These are phyloP conservation scores for Quercus variabilis DNA, from an alignment of 306 rosid genomes.

Conservation along the genomic window DNA sequence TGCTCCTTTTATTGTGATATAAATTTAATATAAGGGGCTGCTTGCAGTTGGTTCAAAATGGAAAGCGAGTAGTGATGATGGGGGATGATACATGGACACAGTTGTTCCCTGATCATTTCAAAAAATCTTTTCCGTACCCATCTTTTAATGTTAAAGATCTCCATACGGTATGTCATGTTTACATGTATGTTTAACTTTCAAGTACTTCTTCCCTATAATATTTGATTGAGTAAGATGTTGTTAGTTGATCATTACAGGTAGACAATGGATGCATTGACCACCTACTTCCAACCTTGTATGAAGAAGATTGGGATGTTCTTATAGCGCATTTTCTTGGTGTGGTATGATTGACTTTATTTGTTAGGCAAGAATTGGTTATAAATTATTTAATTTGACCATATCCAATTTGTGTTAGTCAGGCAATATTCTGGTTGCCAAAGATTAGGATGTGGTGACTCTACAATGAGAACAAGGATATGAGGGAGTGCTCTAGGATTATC, in stretches of 20 bases:
- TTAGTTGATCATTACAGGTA: constrained; percentile 46
- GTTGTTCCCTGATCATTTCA: constrained; percentile 86
- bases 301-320: constrained; percentile 97
- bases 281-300: constrained; percentile 73
- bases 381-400: neutral
- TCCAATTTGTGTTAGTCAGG: neutral
- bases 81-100: constrained; percentile 99
- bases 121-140: constrained; percentile 74
- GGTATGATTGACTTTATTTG: constrained; percentile 46
- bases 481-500: neutral
- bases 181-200: neutral
- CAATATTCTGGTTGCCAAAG: neutral
- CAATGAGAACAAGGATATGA: neutral
- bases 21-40: constrained; percentile 9
- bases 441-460: neutral
- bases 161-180: constrained; percentile 55
- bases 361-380: neutral
- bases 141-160: constrained; percentile 98
- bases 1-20: neutral
- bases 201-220: constrained; percentile 10
- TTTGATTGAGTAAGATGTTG: constrained; percentile 3
- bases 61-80: constrained; percentile 95
- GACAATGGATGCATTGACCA: constrained; percentile 93
- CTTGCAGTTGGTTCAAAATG: constrained; percentile 78
- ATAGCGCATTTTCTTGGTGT: constrained; percentile 97